Evolutionary conservation across 1,284 basidiomycete species (phyloP), one percentile per base, ranked within the genome.

Genomic region (Puccinia coronata): DNA sequence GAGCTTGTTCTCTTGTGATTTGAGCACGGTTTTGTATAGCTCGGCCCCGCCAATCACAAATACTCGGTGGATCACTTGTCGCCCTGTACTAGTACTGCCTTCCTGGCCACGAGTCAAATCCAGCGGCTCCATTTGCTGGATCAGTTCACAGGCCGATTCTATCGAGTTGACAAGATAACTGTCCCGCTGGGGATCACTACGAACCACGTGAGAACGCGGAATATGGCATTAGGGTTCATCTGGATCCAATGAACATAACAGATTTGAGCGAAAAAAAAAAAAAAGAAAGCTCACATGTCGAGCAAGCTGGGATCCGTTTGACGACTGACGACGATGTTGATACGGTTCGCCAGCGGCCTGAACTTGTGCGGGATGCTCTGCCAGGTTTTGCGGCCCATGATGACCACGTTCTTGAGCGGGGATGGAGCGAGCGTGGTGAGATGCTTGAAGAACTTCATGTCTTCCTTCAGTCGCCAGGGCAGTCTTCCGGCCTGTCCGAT

Each of bases 331-430:
- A 99, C 91, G 20, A 96, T 86, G 85, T 99, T 99, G 82, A 90
- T 83, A 55, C 97, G 89, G 43, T 89, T 90, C 61, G 89, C 88
- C 36, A 99, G 88, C 2, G 97, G 97, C 82, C 93, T 90, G 87
- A 93, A 94, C 86, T 91, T 93, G 9, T 85, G 84, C n/a, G 97
- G 96, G 82, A 99, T 99, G 86, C 93, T 94, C 86, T 97, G 94
- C 97, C 97, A 99, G 25, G 95, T 98, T 85, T 94, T 96, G 70
- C 96, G 89, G 8, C 97, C 97, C 97, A 99, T 99, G 82, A 99
- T 88, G 51, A 98, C 92, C 1, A 90, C 91, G 86, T 99, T 99
- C 81, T 87, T 87, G 28, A 9, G 43, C 2, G 20, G 14, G 4
- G 53, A 59, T 31, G 90, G 90, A 59, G 92, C 90, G 67, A 86